A percentile compares a stretch with the other conserved stretches of the same genome.
Evolutionary conservation across 140 eudicot genomes (phyloP).

Genomic region (Erigeron philadelphicus): DNA sequence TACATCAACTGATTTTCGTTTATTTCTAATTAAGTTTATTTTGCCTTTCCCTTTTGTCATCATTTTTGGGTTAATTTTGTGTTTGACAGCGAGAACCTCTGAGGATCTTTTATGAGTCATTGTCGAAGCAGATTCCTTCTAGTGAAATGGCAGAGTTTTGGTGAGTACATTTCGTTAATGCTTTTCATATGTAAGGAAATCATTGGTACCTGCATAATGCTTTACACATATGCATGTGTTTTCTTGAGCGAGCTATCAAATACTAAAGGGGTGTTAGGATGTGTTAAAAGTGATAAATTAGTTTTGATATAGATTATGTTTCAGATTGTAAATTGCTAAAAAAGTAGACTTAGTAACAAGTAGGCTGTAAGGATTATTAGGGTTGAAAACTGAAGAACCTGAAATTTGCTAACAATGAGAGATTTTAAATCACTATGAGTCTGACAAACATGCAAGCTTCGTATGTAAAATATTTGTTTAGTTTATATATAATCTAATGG

Average conservation of each 20-base stretch:
- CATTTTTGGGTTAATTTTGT: constrained; percentile 16
- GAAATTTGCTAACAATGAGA: too few relatives aligned
- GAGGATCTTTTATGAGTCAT: constrained; percentile 80
- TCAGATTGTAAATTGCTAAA: too few relatives aligned
- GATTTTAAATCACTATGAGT: too few relatives aligned
- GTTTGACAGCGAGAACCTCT: constrained; percentile 77
- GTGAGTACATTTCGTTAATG: constrained; percentile 43
- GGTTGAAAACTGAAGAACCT: too few relatives aligned
- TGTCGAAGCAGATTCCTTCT: constrained; percentile 85
- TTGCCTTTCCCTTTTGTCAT: background rate
- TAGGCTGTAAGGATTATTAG: too few relatives aligned
- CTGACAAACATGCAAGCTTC: too few relatives aligned
- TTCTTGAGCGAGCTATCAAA: background rate
- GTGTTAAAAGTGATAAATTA: background rate
- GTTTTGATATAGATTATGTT: too few relatives aligned
- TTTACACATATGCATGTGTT: background rate
- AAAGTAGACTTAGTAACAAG: too few relatives aligned
- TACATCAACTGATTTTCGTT: constrained; percentile 2
- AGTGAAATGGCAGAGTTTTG: constrained; percentile 99
- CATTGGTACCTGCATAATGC: background rate
- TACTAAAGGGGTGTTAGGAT: background rate
- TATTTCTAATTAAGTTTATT: background rate
- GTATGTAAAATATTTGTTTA: too few relatives aligned
- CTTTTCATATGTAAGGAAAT: background rate
- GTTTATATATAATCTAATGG: too few relatives aligned